A percentile compares a stretch with the other conserved stretches of the same genome.
Evolutionary conservation across 805 yeast species (phyloP).

Genomic region (Candida michaelii): DNA sequence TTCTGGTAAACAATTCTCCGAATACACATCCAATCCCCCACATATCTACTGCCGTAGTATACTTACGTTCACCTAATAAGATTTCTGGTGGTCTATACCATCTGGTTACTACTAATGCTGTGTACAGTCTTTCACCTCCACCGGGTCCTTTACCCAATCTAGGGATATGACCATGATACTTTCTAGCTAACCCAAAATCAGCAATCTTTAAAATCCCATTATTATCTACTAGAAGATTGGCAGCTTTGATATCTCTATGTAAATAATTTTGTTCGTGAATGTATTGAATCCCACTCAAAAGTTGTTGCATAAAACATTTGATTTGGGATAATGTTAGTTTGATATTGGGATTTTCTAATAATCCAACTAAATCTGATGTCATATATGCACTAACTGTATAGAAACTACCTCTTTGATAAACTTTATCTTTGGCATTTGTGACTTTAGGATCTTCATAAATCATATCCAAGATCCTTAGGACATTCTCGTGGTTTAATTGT

Average conservation of each 20-base stretch:
- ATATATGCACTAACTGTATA: conserved; percentile 92
- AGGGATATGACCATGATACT: conserved; percentile 64
- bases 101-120: conserved; percentile 82
- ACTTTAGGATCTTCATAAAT: conserved; percentile 45
- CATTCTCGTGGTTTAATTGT: conserved; percentile 63
- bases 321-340: conserved; percentile 62
- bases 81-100: conserved; percentile 98
- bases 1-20: conserved; percentile 80
- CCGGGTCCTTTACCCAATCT: conserved; percentile 53
- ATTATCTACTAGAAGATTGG: conserved; percentile 82
- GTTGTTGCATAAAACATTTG: conserved; percentile 78
- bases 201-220: conserved; percentile 84
- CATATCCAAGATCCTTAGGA: conserved; percentile 78
- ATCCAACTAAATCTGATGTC: conserved; percentile 88
- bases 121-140: conserved; percentile 53
- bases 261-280: conserved; percentile 61
- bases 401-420: conserved; percentile 48
- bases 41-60: conserved; percentile 93
- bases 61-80: conserved; percentile 76
- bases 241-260: conserved; percentile 94
- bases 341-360: conserved; percentile 76
- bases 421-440: conserved; percentile 30
- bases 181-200: conserved; percentile 91
- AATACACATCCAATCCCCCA: conserved; percentile 98
- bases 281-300: conserved; percentile 77